A percentile compares a stretch with the other conserved stretches of the same genome.
These are phyloP conservation scores for Mycena alexandri DNA, from an alignment of 768 basidiomycete genomes.

Conservation along the genomic window DNA sequence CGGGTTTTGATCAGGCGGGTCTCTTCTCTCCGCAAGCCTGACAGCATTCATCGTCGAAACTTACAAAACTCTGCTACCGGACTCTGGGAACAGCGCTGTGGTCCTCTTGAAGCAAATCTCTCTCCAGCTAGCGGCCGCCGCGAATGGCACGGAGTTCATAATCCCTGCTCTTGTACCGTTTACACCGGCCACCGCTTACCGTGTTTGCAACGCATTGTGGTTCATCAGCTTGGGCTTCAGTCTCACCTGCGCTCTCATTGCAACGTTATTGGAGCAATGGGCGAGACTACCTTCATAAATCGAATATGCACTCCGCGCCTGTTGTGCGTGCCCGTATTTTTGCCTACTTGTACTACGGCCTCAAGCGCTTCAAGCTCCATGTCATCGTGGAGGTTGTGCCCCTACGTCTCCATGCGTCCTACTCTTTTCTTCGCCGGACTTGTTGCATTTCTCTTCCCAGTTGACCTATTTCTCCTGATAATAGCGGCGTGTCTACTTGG, in stretches of 20 bases:
- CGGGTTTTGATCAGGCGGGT: slow-evolving; percentile 7
- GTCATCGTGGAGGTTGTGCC: slow-evolving; percentile 10
- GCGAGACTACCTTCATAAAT: neutral
- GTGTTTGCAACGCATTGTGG: slow-evolving; percentile 7
- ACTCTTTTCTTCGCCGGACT: slow-evolving; percentile 3
- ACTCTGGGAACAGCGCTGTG: neutral
- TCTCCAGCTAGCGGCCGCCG: neutral
- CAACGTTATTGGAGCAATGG: neutral
- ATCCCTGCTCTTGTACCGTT: neutral
- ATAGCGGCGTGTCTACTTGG: neutral
- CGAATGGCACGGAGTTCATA: neutral
- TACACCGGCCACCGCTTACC: neutral
- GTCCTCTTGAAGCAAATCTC: neutral
- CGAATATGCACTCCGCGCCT: neutral
- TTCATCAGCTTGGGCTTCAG: no score
- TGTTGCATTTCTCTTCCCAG: slow-evolving; percentile 1
- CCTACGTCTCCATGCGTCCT: slow-evolving; percentile 5
- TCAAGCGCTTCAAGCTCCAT: slow-evolving; percentile 10
- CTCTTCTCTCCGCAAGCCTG: slow-evolving; percentile 22
- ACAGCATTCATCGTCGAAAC: slow-evolving; percentile 23
- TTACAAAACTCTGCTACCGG: slow-evolving; percentile 13
- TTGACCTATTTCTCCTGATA: neutral
- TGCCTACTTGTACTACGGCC: slow-evolving; percentile 9
- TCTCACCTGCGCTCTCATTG: no score
- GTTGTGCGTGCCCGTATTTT: slow-evolving; percentile 4